Evolutionary conservation across 306 rosid species (phyloP).

Genomic region (Acacia acuminata): DNA sequence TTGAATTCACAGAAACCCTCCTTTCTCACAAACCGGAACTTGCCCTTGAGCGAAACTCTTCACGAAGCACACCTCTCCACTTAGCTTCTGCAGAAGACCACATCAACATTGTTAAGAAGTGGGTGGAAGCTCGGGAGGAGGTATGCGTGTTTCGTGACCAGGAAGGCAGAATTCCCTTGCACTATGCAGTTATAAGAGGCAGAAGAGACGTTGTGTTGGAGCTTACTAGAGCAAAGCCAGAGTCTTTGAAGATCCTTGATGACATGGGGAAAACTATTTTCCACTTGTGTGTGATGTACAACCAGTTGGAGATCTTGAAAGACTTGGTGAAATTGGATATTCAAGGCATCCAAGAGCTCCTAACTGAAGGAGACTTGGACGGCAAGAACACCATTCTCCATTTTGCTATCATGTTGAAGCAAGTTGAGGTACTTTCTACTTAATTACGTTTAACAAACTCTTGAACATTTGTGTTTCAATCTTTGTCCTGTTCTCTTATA

Average conservation of each 20-base stretch:
- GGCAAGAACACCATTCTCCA: not conserved
- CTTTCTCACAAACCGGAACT: not conserved
- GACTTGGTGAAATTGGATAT: not conserved
- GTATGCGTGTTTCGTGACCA: slow-evolving; percentile 2
- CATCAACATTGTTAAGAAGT: not conserved
- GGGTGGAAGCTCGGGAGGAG: not conserved
- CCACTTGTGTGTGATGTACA: slow-evolving; percentile 18
- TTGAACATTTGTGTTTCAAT: too few relatives aligned
- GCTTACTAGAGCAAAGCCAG: not conserved
- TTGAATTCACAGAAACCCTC: not conserved
- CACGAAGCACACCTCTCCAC: not conserved
- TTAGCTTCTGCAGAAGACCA: not conserved
- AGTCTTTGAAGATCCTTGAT: not conserved
- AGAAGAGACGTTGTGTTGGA: not conserved
- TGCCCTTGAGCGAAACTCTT: too few relatives aligned
- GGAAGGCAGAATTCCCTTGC: slow-evolving; percentile 6
- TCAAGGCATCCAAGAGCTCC: not conserved
- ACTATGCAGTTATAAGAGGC: slow-evolving; percentile 29
- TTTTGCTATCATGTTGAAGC: not conserved
- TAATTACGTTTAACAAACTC: too few relatives aligned
- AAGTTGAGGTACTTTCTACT: not conserved
- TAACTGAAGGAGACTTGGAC: not conserved
- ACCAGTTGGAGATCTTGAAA: not conserved
- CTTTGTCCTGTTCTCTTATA: too few relatives aligned
- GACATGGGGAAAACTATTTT: slow-evolving; percentile 8